phyloP scores from a whole-genome alignment of 345 rosid species.

The Ricinus communis region DNA sequence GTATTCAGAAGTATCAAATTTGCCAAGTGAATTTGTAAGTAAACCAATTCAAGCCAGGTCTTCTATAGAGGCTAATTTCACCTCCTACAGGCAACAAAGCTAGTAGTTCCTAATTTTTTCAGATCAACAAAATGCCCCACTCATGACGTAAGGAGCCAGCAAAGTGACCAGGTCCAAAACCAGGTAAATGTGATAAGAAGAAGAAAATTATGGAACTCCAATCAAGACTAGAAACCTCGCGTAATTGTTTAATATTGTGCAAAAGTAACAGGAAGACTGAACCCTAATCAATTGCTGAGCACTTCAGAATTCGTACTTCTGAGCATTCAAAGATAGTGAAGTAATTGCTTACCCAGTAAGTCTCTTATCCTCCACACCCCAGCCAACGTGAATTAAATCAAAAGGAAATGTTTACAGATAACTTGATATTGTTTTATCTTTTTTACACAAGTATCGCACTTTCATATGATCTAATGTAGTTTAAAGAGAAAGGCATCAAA shows the following conservation, averaged over 20 bases:
- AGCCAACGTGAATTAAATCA: no score
- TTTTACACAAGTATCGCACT: not conserved
- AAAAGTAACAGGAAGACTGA: no score
- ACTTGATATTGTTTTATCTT: not conserved
- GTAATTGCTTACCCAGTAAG: not conserved
- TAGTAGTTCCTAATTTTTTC: not conserved
- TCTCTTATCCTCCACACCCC: no score
- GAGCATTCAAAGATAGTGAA: not conserved
- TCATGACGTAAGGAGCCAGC: not conserved
- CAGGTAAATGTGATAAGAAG: no score
- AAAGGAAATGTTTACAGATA: not conserved
- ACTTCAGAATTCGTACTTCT: not conserved
- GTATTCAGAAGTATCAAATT: not conserved
- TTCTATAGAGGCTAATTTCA: not conserved
- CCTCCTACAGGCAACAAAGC: not conserved
- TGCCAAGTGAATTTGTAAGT: no score
- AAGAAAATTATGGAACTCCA: no score
- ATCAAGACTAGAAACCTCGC: no score
- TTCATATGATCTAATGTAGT: not conserved
- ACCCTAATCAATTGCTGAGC: not conserved
- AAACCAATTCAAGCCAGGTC: not conserved
- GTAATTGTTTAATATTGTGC: no score
- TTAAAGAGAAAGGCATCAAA: not conserved
- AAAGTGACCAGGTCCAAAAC: no score
- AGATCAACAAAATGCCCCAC: not conserved